phyloP scores from a whole-genome alignment of 2,329 filamentous ascomycete species.

The Arthrobotrys conoides region DNA sequence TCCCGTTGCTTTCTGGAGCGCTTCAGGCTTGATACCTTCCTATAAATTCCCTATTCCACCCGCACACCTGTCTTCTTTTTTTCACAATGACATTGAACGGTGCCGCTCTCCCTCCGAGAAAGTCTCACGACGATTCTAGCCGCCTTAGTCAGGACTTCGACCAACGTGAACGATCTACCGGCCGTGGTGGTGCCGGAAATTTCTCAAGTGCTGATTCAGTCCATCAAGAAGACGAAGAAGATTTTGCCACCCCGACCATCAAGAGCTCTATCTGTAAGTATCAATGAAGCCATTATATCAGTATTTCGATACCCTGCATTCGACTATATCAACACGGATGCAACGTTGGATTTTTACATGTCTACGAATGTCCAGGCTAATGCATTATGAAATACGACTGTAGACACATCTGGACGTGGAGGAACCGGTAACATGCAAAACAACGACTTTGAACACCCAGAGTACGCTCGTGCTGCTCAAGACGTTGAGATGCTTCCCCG shows the following conservation, averaged over 20 bases:
- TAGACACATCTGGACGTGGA: constrained; percentile 60
- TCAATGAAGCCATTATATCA: constrained; percentile 3
- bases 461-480: constrained; percentile 81
- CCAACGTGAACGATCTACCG: constrained; percentile 60
- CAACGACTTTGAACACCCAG: constrained; percentile 76
- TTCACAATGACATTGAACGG: constrained; percentile 59
- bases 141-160: constrained; percentile 50
- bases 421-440: constrained; percentile 83
- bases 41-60: constrained; percentile 50
- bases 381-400: constrained; percentile 8
- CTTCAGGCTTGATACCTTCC: constrained; percentile 14
- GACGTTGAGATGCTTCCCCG: constrained; percentile 79
- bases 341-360: constrained; percentile 30
- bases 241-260: constrained; percentile 85
- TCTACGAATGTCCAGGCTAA: constrained; percentile 7
- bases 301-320: not conserved
- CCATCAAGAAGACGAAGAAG: constrained; percentile 68
- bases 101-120: constrained; percentile 45
- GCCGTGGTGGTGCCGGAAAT: constrained; percentile 68
- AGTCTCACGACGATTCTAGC: constrained; percentile 49
- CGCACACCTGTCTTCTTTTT: constrained; percentile 38
- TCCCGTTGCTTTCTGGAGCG: constrained; percentile 6
- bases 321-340: not conserved
- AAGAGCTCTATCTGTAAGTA: constrained; percentile 79
- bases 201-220: constrained; percentile 67